Percentiles rank a stretch among this genome's conserved stretches.
phyloP scores from a whole-genome alignment of 371 early-diverging fungal species.

The Cladochytrium tenue region DNA sequence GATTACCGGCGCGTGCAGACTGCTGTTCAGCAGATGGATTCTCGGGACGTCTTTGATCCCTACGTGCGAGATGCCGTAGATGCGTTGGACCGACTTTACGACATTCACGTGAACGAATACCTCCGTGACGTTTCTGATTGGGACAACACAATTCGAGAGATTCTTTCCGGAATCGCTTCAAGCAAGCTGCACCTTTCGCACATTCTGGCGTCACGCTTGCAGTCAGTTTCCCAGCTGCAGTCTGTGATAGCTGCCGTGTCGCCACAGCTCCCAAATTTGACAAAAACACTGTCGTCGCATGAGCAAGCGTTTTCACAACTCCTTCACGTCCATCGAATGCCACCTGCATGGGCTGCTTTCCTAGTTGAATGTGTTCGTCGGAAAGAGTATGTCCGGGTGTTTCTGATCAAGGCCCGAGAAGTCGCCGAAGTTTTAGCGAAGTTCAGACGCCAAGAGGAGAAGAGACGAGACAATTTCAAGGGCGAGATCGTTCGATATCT shows the following conservation, averaged over 20 bases:
- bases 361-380: slow-evolving; percentile 74
- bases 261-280: slow-evolving; percentile 37
- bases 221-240: slow-evolving; percentile 57
- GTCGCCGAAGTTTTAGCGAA: slow-evolving; percentile 66
- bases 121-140: slow-evolving; percentile 40
- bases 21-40: no score
- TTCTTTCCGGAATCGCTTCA: slow-evolving; percentile 24
- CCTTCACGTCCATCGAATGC: slow-evolving; percentile 63
- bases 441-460: slow-evolving; percentile 62
- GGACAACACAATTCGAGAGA: slow-evolving; percentile 42
- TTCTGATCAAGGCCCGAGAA: slow-evolving; percentile 58
- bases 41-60: slow-evolving; percentile 17
- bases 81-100: slow-evolving; percentile 62
- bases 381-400: slow-evolving; percentile 62
- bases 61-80: slow-evolving; percentile 33
- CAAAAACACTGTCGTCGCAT: slow-evolving; percentile 34
- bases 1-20: slow-evolving; percentile 18
- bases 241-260: slow-evolving; percentile 46
- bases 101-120: slow-evolving; percentile 67
- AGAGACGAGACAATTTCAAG: slow-evolving; percentile 64
- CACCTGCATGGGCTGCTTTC: slow-evolving; percentile 67
- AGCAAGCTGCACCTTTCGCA: slow-evolving; percentile 25
- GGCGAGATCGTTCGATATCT: slow-evolving; percentile 57
- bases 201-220: slow-evolving; percentile 25
- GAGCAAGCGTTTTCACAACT: slow-evolving; percentile 56